These are phyloP conservation scores for Symbiodinium natans DNA, from an alignment of 73 alveolate genomes.

Conservation along the genomic window DNA sequence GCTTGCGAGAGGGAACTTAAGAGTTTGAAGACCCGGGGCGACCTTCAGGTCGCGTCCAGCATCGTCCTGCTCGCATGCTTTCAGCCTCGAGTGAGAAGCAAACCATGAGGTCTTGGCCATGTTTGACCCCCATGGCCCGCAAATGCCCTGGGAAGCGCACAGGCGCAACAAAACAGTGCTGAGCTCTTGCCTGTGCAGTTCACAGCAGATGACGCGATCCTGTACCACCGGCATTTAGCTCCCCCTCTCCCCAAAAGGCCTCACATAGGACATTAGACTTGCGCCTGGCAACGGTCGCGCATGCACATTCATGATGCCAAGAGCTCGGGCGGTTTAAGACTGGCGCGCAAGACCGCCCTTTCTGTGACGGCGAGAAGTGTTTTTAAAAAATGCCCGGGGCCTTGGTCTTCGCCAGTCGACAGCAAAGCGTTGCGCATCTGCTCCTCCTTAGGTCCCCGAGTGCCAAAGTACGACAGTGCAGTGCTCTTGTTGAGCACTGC, in stretches of 20 bases:
- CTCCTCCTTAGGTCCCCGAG: neutral
- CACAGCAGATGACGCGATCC: neutral
- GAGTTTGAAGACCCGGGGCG: no score
- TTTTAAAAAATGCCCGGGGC: neutral
- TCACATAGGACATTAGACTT: constrained; percentile 20
- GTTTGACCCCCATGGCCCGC: neutral
- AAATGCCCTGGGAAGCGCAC: neutral
- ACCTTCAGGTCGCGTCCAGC: neutral
- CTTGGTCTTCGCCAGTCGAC: constrained; percentile 2
- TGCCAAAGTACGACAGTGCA: neutral
- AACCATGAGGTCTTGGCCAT: neutral
- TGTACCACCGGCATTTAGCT: neutral
- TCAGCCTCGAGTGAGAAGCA: neutral
- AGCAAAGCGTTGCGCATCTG: neutral
- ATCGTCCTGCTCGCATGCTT: neutral
- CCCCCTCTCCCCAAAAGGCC: neutral
- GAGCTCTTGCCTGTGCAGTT: constrained; percentile 46
- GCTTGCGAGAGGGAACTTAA: no score
- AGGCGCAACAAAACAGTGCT: constrained; percentile 54
- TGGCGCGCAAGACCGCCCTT: neutral
- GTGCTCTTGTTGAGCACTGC: no score
- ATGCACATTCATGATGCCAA: no score
- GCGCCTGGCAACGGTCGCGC: constrained; percentile 1
- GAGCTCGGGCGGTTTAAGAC: neutral
- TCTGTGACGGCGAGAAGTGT: neutral